Conservation (phyloP, 148 eudicot species). For the Cornus kousa region DNA sequence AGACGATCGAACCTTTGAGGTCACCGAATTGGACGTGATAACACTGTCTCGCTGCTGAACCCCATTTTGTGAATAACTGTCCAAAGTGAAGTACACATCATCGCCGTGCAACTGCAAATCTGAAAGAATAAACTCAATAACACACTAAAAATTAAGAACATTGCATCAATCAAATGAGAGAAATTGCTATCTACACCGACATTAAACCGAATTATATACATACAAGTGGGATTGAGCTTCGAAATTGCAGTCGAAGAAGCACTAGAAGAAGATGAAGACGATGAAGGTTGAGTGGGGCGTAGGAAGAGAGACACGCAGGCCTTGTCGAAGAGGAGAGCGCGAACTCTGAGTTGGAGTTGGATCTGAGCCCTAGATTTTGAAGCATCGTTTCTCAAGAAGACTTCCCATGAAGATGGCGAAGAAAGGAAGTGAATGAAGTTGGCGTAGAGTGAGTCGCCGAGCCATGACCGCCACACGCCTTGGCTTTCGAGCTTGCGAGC, state of each 20-base stretch:
- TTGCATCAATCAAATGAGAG: neutral
- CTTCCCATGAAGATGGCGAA: slow-evolving; percentile 67
- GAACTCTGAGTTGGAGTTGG: slow-evolving; percentile 77
- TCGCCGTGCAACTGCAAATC: slow-evolving; percentile 97
- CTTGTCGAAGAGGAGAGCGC: slow-evolving; percentile 95
- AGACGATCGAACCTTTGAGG: slow-evolving; percentile 49
- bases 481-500: slow-evolving; percentile 68
- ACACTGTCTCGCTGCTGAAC: slow-evolving; percentile 29
- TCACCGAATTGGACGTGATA: slow-evolving; percentile 23
- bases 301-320: slow-evolving; percentile 57
- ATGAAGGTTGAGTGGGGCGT: neutral
- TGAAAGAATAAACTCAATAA: slow-evolving; percentile 19
- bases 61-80: slow-evolving; percentile 45
- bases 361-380: slow-evolving; percentile 55
- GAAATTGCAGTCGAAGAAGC: slow-evolving; percentile 24
- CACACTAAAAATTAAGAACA: neutral
- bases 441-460: slow-evolving; percentile 75
- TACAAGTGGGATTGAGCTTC: slow-evolving; percentile 67
- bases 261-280: slow-evolving; percentile 12
- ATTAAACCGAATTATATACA: neutral
- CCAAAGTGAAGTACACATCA: slow-evolving; percentile 90
- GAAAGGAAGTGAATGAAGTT: slow-evolving; percentile 56
- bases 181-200: neutral
- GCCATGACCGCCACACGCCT: slow-evolving; percentile 89
- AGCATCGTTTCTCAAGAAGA: slow-evolving; percentile 55